Evolutionary conservation across 116 monocot species (phyloP).

Genomic region (Trichopus zeylanicus): DNA sequence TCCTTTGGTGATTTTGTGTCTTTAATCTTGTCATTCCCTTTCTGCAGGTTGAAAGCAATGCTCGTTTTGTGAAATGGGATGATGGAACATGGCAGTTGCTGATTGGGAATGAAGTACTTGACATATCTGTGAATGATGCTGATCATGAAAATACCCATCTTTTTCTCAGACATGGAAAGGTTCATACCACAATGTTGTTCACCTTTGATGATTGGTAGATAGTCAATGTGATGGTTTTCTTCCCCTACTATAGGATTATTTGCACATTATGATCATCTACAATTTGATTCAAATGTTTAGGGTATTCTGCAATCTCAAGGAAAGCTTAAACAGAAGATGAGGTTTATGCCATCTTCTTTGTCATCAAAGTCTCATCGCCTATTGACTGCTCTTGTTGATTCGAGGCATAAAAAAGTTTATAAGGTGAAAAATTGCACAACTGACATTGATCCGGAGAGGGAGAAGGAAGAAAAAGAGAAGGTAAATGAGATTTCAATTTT

Average conservation of each 20-base stretch:
- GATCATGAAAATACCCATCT: constrained; percentile 93
- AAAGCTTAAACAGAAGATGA: constrained; percentile 87
- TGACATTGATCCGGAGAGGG: constrained; percentile 96
- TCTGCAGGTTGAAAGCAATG: constrained; percentile 97
- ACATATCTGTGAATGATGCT: constrained; percentile 85
- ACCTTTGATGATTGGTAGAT: too few species aligned
- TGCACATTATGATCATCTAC: background rate
- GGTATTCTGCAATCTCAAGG: constrained; percentile 99
- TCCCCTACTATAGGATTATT: background rate
- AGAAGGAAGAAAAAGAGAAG: constrained; percentile 91
- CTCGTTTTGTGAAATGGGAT: constrained; percentile 94
- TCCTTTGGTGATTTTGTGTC: background rate
- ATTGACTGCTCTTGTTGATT: constrained; percentile 97
- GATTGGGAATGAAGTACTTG: constrained; percentile 99
- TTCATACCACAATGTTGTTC: too few species aligned
- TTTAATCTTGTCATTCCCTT: background rate
- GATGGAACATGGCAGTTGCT: constrained; percentile 93
- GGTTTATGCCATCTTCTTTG: constrained; percentile 98
- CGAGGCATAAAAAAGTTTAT: constrained; percentile 93
- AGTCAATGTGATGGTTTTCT: background rate
- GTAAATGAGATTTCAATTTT: constrained; percentile 17
- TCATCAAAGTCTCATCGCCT: constrained; percentile 94
- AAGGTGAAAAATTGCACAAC: constrained; percentile 99
- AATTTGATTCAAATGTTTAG: constrained; percentile 21
- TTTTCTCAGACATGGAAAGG: constrained; percentile 96